phyloP scores from a whole-genome alignment of 108 stramenopile species.

The Cyclotella kingstonii region DNA sequence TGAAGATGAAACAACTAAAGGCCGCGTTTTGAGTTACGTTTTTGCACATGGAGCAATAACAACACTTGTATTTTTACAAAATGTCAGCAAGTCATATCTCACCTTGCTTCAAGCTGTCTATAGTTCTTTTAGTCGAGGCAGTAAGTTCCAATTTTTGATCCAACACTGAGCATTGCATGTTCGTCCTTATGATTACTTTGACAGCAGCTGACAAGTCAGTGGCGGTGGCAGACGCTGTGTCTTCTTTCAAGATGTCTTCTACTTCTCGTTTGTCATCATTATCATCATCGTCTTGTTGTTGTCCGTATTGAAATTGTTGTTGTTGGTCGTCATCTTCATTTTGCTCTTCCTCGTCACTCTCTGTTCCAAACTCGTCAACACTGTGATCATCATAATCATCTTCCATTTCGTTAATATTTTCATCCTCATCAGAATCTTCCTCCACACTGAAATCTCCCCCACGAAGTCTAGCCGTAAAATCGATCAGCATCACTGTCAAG shows the following conservation, averaged over 20 bases:
- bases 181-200: slow-evolving; percentile 54
- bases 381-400: slow-evolving; percentile 23
- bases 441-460: not conserved
- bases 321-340: slow-evolving; percentile 38
- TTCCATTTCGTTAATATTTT: too few species aligned
- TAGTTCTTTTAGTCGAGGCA: slow-evolving; percentile 51
- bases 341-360: slow-evolving; percentile 15
- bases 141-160: slow-evolving; percentile 70
- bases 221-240: slow-evolving; percentile 4
- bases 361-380: slow-evolving; percentile 13
- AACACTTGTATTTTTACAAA: not conserved
- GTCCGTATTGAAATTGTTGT: slow-evolving; percentile 8
- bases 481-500: too few species aligned
- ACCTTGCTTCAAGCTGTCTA: slow-evolving; percentile 56
- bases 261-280: slow-evolving; percentile 20
- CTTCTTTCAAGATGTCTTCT: slow-evolving; percentile 8
- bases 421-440: slow-evolving; percentile 5
- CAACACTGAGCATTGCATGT: slow-evolving; percentile 43
- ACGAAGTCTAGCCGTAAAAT: too few species aligned
- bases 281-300: slow-evolving; percentile 15
- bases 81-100: slow-evolving; percentile 49
- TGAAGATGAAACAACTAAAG: too few species aligned
- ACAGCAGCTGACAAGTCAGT: slow-evolving; percentile 34
- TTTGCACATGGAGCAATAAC: too few species aligned
- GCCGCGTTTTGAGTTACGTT: too few species aligned